A percentile compares a stretch with the other conserved stretches of the same genome.
Conservation (phyloP, 2,329 filamentous ascomycete species). For the Raffaelea deltoideospora region DNA sequence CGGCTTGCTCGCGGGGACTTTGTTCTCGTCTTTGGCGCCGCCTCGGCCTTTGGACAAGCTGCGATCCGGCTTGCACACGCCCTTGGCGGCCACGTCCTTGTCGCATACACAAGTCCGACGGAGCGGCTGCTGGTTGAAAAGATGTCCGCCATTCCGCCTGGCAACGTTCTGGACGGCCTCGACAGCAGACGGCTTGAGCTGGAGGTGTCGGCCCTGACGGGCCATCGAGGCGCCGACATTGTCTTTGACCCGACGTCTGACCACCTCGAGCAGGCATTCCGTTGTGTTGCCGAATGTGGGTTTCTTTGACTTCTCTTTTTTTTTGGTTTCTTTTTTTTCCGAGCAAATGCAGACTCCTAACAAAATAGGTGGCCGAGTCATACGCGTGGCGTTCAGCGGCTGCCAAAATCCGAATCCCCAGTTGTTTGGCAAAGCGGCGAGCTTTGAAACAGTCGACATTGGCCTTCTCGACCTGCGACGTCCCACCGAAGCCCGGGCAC, state of each 20-base stretch:
- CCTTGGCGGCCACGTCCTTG: constrained; percentile 19
- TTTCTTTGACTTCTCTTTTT: not conserved
- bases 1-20: constrained; percentile 14
- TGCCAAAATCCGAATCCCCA: not conserved
- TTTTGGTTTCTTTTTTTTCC: not conserved
- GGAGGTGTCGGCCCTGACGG: constrained; percentile 17
- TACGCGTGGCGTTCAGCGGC: constrained; percentile 3
- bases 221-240: constrained; percentile 22
- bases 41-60: constrained; percentile 26
- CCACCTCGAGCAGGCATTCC: constrained; percentile 13
- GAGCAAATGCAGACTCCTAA: not conserved
- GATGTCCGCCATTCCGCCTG: constrained; percentile 8
- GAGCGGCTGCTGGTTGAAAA: constrained; percentile 23
- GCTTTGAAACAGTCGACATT: constrained; percentile 12
- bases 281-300: constrained; percentile 16
- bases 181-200: constrained; percentile 5
- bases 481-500: constrained; percentile 2
- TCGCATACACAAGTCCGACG: constrained; percentile 18
- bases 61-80: constrained; percentile 24
- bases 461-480: constrained; percentile 3
- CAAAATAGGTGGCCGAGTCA: constrained; percentile 6
- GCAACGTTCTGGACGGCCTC: constrained; percentile 18
- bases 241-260: constrained; percentile 29
- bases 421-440: constrained; percentile 6
- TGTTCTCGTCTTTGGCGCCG: constrained; percentile 27